These are phyloP conservation scores for barrel medic (Medicago truncatula) DNA, from an alignment of 306 rosid species.

Conservation along the genomic window DNA sequence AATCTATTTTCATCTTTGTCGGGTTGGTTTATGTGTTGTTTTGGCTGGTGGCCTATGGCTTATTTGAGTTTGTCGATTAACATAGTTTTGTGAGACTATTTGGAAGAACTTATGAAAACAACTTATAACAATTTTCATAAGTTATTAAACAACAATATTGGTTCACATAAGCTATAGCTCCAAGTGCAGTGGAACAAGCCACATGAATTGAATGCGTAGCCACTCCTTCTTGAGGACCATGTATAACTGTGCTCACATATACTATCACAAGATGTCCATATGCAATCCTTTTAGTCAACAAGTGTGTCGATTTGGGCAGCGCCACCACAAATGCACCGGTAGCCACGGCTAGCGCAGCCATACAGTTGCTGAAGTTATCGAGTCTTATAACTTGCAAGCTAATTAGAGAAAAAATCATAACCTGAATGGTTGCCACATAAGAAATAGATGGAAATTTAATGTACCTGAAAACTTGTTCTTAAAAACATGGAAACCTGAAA, in stretches of 20 bases:
- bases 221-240: slow-evolving; percentile 48
- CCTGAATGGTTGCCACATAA: slow-evolving; percentile 59
- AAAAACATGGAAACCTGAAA: too few species aligned
- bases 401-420: slow-evolving; percentile 43
- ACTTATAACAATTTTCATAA: too few species aligned
- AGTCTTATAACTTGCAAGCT: slow-evolving; percentile 62
- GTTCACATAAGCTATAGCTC: slow-evolving; percentile 79
- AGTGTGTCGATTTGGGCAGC: slow-evolving; percentile 58
- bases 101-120: too few species aligned
- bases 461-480: too few species aligned
- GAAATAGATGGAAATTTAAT: slow-evolving; percentile 65
- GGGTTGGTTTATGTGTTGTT: too few species aligned
- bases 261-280: slow-evolving; percentile 78
- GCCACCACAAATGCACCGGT: slow-evolving; percentile 60
- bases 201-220: slow-evolving; percentile 58
- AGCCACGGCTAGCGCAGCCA: slow-evolving; percentile 51
- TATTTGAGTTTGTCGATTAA: too few species aligned
- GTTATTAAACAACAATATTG: too few species aligned
- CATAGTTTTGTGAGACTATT: too few species aligned
- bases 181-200: slow-evolving; percentile 63
- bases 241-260: slow-evolving; percentile 61
- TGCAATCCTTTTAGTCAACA: slow-evolving; percentile 72
- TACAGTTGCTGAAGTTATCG: slow-evolving; percentile 16
- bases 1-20: too few species aligned
- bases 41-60: too few species aligned